These are phyloP conservation scores for Racocetra persica DNA, from an alignment of 371 early-diverging fungal genomes.

Conservation along the genomic window DNA sequence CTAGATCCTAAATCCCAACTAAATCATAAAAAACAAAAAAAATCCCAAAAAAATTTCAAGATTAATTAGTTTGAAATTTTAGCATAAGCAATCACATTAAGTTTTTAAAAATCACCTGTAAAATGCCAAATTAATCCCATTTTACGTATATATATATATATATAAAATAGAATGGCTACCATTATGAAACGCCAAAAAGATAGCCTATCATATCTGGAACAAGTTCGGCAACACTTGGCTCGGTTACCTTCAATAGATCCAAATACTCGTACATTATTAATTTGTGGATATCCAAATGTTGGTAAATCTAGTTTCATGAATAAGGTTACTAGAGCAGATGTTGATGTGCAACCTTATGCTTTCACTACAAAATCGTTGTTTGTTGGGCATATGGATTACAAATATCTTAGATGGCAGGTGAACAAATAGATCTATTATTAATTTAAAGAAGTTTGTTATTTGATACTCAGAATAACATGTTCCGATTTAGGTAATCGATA, in stretches of 20 bases:
- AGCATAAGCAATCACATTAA: too few species aligned
- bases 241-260: constrained; percentile 99
- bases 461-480: not conserved
- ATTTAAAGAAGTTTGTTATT: not conserved
- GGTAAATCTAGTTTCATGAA: constrained; percentile 99
- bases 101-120: too few species aligned
- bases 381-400: constrained; percentile 99
- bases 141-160: not conserved
- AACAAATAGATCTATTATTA: not conserved
- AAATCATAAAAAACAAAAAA: too few species aligned
- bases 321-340: constrained; percentile 99
- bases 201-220: constrained; percentile 98
- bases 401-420: constrained; percentile 99
- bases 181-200: constrained; percentile 99
- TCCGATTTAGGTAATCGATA: constrained; percentile 89
- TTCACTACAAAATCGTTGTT: constrained; percentile 99
- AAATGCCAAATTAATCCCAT: not conserved
- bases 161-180: constrained; percentile 99
- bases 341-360: constrained; percentile 99
- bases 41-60: too few species aligned
- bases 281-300: constrained; percentile 99
- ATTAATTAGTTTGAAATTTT: too few species aligned
- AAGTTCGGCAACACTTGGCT: constrained; percentile 99
- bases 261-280: constrained; percentile 97
- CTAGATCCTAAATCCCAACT: too few species aligned